Evolutionary conservation across 1,284 basidiomycete genomes (phyloP).

Genomic region (Cystobasidiaceae sp.): DNA sequence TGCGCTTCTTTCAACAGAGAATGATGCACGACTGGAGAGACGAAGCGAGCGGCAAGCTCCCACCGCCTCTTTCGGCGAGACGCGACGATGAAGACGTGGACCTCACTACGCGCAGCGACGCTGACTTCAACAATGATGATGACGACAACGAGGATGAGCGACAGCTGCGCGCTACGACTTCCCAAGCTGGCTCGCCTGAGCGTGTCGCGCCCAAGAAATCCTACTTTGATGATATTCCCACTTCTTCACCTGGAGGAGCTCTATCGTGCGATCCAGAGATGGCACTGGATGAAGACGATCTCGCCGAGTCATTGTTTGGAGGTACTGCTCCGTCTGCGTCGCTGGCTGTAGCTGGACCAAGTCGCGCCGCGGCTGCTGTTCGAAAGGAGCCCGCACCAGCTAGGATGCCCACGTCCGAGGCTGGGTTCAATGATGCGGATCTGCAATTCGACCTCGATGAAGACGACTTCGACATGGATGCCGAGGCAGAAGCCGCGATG

Average conservation of each 20-base stretch:
- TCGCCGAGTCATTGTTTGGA: not conserved
- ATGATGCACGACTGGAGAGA: conserved; percentile 20
- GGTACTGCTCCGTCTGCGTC: not conserved
- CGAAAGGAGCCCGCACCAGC: not conserved
- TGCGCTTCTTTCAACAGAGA: not conserved
- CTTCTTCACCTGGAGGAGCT: conserved; percentile 26
- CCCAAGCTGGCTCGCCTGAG: conserved; percentile 12
- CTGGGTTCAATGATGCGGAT: conserved; percentile 28
- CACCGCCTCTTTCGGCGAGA: not conserved
- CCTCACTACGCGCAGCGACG: not conserved
- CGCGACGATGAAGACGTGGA: conserved; percentile 5
- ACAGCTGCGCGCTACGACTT: conserved; percentile 3
- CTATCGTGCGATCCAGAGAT: conserved; percentile 15
- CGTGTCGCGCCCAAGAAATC: conserved; percentile 13
- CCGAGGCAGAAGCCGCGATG: conserved; percentile 18
- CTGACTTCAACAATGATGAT: conserved; percentile 1
- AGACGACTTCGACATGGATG: conserved; percentile 23
- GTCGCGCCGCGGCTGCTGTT: not conserved
- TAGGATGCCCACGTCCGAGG: conserved; percentile 6
- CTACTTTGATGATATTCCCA: conserved; percentile 27
- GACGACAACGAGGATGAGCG: not conserved
- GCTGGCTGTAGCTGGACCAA: not conserved
- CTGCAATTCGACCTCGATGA: conserved; percentile 23
- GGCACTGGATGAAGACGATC: conserved; percentile 7
- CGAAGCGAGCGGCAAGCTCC: conserved; percentile 26